Percentiles rank a stretch among this genome's conserved stretches.
phyloP scores from a whole-genome alignment of 495 filamentous ascomycete genomes.

The Annulohypoxylon bovei region DNA sequence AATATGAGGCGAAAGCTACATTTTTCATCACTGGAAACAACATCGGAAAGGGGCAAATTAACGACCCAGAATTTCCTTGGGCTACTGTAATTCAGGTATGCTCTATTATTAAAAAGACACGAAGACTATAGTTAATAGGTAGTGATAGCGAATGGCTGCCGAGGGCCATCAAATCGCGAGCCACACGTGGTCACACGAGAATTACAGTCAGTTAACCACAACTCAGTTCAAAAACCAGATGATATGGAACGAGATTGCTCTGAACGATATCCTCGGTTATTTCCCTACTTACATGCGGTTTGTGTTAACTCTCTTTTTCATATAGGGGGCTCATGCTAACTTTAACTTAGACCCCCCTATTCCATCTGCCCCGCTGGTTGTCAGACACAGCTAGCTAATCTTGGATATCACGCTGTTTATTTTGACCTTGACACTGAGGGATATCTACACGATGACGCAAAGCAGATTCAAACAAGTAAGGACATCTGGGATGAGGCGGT shows the following conservation, averaged over 20 bases:
- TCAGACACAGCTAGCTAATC: slow-evolving; percentile 64
- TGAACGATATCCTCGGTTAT: slow-evolving; percentile 80
- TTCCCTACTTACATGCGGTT: slow-evolving; percentile 85
- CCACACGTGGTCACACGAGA: slow-evolving; percentile 88
- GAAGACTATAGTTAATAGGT: slow-evolving; percentile 36
- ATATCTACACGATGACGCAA: slow-evolving; percentile 70
- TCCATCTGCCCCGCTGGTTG: slow-evolving; percentile 74
- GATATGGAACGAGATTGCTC: slow-evolving; percentile 79
- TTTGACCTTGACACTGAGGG: slow-evolving; percentile 86
- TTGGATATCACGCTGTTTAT: slow-evolving; percentile 80
- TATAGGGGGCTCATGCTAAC: slow-evolving; percentile 15
- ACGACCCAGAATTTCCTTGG: slow-evolving; percentile 66
- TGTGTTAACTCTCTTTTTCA: not conserved
- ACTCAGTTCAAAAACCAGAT: slow-evolving; percentile 72
- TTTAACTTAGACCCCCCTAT: slow-evolving; percentile 69
- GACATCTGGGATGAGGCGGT: slow-evolving; percentile 73
- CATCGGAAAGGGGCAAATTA: slow-evolving; percentile 75
- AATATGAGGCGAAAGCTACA: slow-evolving; percentile 74
- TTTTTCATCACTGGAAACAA: slow-evolving; percentile 86
- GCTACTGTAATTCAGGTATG: slow-evolving; percentile 65
- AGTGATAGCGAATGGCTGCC: slow-evolving; percentile 66
- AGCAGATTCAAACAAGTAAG: slow-evolving; percentile 74
- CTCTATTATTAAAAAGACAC: not conserved
- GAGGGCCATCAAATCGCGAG: slow-evolving; percentile 84
- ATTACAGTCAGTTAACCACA: slow-evolving; percentile 66